Percentiles rank a stretch among this genome's conserved stretches.
phyloP scores from a whole-genome alignment of 441 rosid species.

The Adansonia gregorii region DNA sequence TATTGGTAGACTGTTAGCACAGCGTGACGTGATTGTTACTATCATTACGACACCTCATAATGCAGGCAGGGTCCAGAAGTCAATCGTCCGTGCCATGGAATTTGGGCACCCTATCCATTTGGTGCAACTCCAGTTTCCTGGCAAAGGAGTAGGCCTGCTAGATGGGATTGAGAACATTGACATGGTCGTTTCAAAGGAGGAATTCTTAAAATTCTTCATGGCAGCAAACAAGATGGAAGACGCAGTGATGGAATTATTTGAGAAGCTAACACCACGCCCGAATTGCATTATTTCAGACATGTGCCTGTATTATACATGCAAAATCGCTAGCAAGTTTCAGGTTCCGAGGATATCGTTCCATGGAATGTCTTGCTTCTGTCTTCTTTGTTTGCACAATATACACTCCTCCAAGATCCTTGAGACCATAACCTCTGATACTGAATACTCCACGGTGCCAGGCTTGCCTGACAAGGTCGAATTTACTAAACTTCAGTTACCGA shows the following conservation, averaged over 20 bases:
- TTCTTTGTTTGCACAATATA: slow-evolving; percentile 14
- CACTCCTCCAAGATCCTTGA: slow-evolving; percentile 26
- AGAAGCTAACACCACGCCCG: slow-evolving; percentile 35
- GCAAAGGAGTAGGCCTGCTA: slow-evolving; percentile 41
- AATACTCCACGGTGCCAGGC: slow-evolving; percentile 33
- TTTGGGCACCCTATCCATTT: slow-evolving; percentile 34
- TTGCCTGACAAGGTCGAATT: slow-evolving; percentile 30
- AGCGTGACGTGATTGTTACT: slow-evolving; percentile 35
- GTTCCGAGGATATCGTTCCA: slow-evolving; percentile 45
- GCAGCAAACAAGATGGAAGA: slow-evolving; percentile 30
- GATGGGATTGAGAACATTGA: slow-evolving; percentile 49
- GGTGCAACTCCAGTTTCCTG: slow-evolving; percentile 33
- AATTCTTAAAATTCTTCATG: slow-evolving; percentile 19
- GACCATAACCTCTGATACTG: slow-evolving; percentile 23
- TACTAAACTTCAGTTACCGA: not conserved
- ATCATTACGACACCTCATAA: slow-evolving; percentile 42
- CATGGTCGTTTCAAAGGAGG: slow-evolving; percentile 25
- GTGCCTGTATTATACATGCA: slow-evolving; percentile 30
- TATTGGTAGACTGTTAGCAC: slow-evolving; percentile 45
- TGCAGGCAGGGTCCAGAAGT: slow-evolving; percentile 31
- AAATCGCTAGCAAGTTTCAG: slow-evolving; percentile 33
- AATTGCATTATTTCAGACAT: slow-evolving; percentile 43
- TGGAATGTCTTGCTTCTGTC: slow-evolving; percentile 34
- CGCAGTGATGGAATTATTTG: slow-evolving; percentile 30
- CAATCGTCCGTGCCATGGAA: slow-evolving; percentile 27